phyloP scores from a whole-genome alignment of 106 monocot genomes.

The Dioscorea dumetorum region DNA sequence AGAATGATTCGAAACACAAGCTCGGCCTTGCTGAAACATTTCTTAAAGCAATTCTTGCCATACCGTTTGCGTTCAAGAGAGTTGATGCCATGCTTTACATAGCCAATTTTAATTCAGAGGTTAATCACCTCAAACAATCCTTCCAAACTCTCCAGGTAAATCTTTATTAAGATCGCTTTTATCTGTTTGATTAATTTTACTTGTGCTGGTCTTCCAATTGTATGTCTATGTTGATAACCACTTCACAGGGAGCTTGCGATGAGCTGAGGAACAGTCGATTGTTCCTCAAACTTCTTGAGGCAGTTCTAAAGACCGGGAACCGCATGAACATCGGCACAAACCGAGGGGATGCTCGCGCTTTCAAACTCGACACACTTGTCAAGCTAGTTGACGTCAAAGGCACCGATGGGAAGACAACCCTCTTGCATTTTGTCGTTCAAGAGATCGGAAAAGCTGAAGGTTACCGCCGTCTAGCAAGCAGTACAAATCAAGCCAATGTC shows the following conservation, averaged over 20 bases:
- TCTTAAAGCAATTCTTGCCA: slow-evolving; percentile 34
- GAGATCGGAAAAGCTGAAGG: slow-evolving; percentile 39
- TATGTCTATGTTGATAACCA: not conserved
- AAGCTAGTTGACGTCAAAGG: slow-evolving; percentile 48
- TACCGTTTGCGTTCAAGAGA: slow-evolving; percentile 53
- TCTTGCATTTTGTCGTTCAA: slow-evolving; percentile 47
- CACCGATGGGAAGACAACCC: slow-evolving; percentile 47
- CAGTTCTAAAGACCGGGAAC: slow-evolving; percentile 49
- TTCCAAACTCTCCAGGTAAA: slow-evolving; percentile 38
- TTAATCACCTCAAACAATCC: slow-evolving; percentile 19
- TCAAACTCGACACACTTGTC: slow-evolving; percentile 47
- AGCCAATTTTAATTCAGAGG: slow-evolving; percentile 33
- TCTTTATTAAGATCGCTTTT: not conserved
- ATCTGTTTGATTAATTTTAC: not conserved
- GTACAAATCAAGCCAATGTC: not conserved
- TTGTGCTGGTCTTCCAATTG: not conserved
- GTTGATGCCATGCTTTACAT: slow-evolving; percentile 44
- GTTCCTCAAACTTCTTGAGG: slow-evolving; percentile 40
- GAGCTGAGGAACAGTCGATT: slow-evolving; percentile 34
- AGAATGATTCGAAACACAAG: slow-evolving; percentile 23
- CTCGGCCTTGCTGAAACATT: slow-evolving; percentile 39
- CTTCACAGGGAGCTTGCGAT: slow-evolving; percentile 33
- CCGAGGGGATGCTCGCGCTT: slow-evolving; percentile 38
- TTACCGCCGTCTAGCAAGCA: slow-evolving; percentile 1
- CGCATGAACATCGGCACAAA: slow-evolving; percentile 45